Percentiles rank a stretch among this genome's conserved stretches.
These are phyloP conservation scores for Candida ipomoeae DNA, from an alignment of 805 yeast species.

Conservation along the genomic window DNA sequence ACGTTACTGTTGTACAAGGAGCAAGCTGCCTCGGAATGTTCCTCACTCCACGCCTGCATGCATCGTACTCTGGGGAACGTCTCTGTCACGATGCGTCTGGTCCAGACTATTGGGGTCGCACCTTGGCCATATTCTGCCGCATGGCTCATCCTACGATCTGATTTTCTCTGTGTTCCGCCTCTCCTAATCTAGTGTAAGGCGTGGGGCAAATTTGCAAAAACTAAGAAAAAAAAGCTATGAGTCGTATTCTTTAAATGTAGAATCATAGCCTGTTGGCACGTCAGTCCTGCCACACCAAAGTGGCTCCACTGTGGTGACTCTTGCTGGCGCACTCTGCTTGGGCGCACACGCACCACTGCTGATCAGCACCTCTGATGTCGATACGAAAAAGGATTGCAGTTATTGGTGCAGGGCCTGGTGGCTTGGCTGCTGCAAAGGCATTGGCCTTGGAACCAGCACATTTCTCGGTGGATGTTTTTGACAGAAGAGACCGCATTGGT, in stretches of 20 bases:
- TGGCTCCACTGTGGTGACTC: not conserved
- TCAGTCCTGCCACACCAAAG: not conserved
- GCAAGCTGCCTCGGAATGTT: constrained; percentile 1
- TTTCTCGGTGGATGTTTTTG: constrained; percentile 52
- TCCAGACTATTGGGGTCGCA: constrained; percentile 1
- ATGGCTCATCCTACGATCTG: not conserved
- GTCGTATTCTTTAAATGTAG: not conserved
- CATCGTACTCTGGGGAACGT: not conserved
- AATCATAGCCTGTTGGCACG: not conserved
- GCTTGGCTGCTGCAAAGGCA: constrained; percentile 63
- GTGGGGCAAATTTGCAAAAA: not conserved
- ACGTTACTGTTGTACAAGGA: not conserved
- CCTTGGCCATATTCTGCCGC: not conserved
- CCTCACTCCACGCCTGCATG: not conserved
- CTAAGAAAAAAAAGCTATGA: not conserved
- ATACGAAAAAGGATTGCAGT: constrained; percentile 45
- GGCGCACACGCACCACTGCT: not conserved
- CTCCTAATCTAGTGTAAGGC: not conserved
- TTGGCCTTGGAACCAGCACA: constrained; percentile 48
- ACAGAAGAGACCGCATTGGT: constrained; percentile 56
- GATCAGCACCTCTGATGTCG: not conserved
- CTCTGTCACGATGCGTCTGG: not conserved
- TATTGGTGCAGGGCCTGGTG: constrained; percentile 78
- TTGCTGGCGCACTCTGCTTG: not conserved
- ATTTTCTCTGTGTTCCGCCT: too few relatives aligned